A percentile compares a stretch with the other conserved stretches of the same genome.
phyloP scores from a whole-genome alignment of 2,329 filamentous ascomycete species.

The Ilyonectria destructans region DNA sequence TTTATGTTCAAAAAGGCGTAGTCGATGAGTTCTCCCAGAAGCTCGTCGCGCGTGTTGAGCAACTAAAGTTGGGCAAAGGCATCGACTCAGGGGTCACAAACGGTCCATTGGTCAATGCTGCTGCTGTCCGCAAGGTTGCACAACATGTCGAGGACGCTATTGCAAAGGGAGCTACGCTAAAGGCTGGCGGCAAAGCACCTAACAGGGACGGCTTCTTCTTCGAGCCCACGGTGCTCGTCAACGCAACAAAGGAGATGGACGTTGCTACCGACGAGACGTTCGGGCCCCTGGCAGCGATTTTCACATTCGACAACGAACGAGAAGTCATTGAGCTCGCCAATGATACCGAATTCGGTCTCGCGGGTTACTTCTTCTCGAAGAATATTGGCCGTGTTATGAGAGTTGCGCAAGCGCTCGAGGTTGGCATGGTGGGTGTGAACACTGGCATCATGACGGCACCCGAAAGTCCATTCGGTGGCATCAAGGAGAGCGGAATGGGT shows the following conservation, averaged over 20 bases:
- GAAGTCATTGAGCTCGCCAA: conserved; percentile 79
- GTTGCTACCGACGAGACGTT: conserved; percentile 79
- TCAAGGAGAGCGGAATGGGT: conserved; percentile 83
- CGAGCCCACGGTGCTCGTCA: conserved; percentile 77
- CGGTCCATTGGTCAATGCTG: conserved; percentile 74
- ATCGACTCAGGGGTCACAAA: conserved; percentile 69
- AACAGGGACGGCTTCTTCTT: conserved; percentile 77
- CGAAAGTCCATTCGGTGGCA: conserved; percentile 76
- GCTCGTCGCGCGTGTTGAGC: conserved; percentile 2
- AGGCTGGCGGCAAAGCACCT: conserved; percentile 69
- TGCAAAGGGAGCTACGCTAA: conserved; percentile 71
- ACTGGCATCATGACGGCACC: conserved; percentile 62
- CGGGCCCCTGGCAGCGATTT: conserved; percentile 78
- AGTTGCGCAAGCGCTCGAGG: conserved; percentile 54
- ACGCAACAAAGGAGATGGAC: conserved; percentile 76
- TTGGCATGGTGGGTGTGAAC: too few species aligned
- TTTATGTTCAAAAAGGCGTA: too few species aligned
- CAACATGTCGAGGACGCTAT: conserved; percentile 73
- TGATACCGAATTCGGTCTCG: conserved; percentile 75
- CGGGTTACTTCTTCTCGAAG: conserved; percentile 77
- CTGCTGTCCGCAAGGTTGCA: conserved; percentile 73
- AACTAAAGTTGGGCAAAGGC: conserved; percentile 70
- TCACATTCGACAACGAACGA: conserved; percentile 76
- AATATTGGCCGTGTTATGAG: conserved; percentile 54
- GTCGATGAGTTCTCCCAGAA: too few species aligned